Conservation (phyloP, 495 filamentous ascomycete species). For the Xylaria flabelliformis region DNA sequence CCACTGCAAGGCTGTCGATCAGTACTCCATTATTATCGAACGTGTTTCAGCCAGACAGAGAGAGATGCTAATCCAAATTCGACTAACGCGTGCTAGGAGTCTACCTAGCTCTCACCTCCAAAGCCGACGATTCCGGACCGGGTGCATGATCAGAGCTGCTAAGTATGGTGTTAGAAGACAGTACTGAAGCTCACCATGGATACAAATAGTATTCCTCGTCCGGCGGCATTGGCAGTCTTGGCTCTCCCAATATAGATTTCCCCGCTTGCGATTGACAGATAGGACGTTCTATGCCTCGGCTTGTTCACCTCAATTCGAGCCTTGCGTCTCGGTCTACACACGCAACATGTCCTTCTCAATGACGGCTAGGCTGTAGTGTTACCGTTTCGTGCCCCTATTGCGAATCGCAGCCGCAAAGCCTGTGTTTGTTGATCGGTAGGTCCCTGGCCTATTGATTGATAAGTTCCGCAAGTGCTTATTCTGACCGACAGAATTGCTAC, state of each 20-base stretch:
- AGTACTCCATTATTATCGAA: neutral
- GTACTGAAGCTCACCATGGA: neutral
- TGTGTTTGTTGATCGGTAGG: neutral
- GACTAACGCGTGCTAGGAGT: neutral
- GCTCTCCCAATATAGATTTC: neutral
- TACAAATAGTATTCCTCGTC: neutral
- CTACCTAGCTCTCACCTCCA: neutral
- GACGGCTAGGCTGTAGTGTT: neutral
- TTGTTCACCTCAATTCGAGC: neutral
- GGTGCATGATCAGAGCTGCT: neutral
- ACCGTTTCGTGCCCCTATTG: neutral
- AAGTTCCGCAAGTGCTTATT: neutral
- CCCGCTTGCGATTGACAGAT: neutral
- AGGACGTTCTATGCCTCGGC: neutral
- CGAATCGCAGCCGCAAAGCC: neutral
- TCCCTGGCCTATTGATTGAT: neutral
- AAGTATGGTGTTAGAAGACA: neutral
- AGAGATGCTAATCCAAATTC: neutral
- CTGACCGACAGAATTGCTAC: neutral
- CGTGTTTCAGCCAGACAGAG: neutral
- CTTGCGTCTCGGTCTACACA: neutral
- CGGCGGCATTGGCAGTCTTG: neutral
- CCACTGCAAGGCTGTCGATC: conserved; percentile 12
- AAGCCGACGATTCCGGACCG: neutral
- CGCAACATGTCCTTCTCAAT: neutral